phyloP scores from a whole-genome alignment of 495 filamentous ascomycete species.

The Aspergillus avenaceus region DNA sequence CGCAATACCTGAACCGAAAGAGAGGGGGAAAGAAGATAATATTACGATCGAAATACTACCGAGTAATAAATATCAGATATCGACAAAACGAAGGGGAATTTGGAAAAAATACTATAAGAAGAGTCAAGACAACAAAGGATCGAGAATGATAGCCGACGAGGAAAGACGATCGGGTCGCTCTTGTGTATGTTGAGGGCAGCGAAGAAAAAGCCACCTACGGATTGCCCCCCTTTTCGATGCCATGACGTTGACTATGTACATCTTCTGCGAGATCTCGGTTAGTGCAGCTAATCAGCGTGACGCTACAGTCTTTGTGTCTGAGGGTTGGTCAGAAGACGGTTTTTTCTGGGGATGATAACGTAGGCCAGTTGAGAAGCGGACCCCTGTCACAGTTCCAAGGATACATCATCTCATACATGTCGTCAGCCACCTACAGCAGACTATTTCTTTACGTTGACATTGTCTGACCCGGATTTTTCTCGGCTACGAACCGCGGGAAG shows the following conservation, averaged over 20 bases:
- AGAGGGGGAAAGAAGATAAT: background rate
- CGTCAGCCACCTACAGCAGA: background rate
- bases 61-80: background rate
- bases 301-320: background rate
- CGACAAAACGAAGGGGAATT: too few species aligned
- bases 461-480: background rate
- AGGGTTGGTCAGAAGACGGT: background rate
- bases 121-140: too few species aligned
- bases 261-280: background rate
- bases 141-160: background rate
- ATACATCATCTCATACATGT: background rate
- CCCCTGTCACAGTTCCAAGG: background rate
- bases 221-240: background rate
- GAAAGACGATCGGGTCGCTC: background rate
- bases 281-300: conserved; percentile 5
- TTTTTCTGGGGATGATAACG: background rate
- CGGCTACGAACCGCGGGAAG: background rate
- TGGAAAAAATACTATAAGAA: too few species aligned
- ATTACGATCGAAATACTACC: background rate
- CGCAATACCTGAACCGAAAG: background rate
- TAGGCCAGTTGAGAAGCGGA: background rate
- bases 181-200: background rate
- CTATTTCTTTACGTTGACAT: background rate
- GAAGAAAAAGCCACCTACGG: background rate
- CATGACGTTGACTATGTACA: conserved; percentile 26